Evolutionary conservation across 805 yeast genomes (phyloP).

Genomic region (Metschnikowia colocasiae): DNA sequence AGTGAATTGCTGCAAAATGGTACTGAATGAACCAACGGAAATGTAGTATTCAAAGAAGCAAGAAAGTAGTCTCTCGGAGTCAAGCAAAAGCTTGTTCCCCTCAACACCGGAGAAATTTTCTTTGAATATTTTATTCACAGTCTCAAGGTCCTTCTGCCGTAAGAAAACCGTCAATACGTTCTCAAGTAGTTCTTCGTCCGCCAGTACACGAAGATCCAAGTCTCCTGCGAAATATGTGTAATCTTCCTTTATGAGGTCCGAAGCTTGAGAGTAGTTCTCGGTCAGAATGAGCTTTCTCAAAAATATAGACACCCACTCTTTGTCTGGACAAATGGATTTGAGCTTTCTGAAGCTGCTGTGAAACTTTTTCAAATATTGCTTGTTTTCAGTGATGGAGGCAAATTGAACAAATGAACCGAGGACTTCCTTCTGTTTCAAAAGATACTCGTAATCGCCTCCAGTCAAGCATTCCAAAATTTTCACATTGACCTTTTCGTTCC

Average conservation of each 20-base stretch:
- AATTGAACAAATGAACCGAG: slow-evolving; percentile 8
- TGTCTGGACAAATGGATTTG: slow-evolving; percentile 9
- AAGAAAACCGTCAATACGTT: slow-evolving; percentile 15
- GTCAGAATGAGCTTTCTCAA: slow-evolving; percentile 15
- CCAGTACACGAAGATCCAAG: slow-evolving; percentile 4
- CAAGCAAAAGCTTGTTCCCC: slow-evolving; percentile 14
- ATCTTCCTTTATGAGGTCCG: slow-evolving; percentile 4
- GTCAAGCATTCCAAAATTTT: slow-evolving; percentile 20
- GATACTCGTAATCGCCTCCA: slow-evolving; percentile 3
- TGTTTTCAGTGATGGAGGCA: slow-evolving; percentile 17
- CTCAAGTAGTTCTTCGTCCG: slow-evolving; percentile 8
- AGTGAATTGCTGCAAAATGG: slow-evolving; percentile 20
- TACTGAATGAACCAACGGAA: slow-evolving; percentile 16
- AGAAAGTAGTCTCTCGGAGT: slow-evolving; percentile 18
- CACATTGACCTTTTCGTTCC: slow-evolving; percentile 27
- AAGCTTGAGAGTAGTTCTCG: slow-evolving; percentile 4
- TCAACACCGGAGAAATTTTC: slow-evolving; percentile 12
- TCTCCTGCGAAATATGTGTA: slow-evolving; percentile 5
- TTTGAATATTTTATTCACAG: slow-evolving; percentile 20
- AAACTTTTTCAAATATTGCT: slow-evolving; percentile 19
- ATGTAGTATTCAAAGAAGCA: slow-evolving; percentile 25
- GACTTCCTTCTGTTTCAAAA: slow-evolving; percentile 8
- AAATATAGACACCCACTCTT: slow-evolving; percentile 21
- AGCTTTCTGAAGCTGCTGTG: slow-evolving; percentile 11
- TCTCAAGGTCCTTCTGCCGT: slow-evolving; percentile 11